Percentiles rank a stretch among this genome's conserved stretches.
Conservation (phyloP, 331 rosid species). For the Prunus yedoensis region DNA sequence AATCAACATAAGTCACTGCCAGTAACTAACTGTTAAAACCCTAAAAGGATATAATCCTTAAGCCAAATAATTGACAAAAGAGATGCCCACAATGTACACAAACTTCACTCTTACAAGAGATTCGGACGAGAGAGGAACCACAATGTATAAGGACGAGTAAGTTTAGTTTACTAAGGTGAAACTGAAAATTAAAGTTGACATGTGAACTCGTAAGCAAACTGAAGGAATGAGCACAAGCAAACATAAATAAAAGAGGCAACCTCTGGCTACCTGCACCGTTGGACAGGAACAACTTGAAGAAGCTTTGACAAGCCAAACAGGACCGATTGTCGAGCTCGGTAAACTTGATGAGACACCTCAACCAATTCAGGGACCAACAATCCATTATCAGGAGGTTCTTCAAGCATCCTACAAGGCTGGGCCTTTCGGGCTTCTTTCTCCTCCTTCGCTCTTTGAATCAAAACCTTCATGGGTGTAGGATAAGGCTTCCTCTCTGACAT, state of each 20-base stretch:
- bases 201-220: background rate
- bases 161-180: background rate
- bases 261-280: constrained; percentile 54
- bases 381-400: constrained; percentile 74
- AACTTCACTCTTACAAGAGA: background rate
- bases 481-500: constrained; percentile 73
- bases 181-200: background rate
- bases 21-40: no score
- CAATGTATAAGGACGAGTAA: background rate
- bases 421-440: constrained; percentile 62
- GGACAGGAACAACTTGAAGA: constrained; percentile 51
- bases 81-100: background rate
- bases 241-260: background rate
- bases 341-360: constrained; percentile 56
- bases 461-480: constrained; percentile 71
- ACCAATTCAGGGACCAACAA: constrained; percentile 74
- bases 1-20: no score
- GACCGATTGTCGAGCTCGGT: constrained; percentile 51
- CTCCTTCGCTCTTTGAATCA: constrained; percentile 65
- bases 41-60: no score
- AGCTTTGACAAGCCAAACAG: constrained; percentile 51
- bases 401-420: constrained; percentile 62
- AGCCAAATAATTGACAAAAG: no score
- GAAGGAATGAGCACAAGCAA: background rate
- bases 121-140: background rate